Evolutionary conservation across 345 rosid genomes (phyloP).

Genomic region (Gossypium longicalyx): DNA sequence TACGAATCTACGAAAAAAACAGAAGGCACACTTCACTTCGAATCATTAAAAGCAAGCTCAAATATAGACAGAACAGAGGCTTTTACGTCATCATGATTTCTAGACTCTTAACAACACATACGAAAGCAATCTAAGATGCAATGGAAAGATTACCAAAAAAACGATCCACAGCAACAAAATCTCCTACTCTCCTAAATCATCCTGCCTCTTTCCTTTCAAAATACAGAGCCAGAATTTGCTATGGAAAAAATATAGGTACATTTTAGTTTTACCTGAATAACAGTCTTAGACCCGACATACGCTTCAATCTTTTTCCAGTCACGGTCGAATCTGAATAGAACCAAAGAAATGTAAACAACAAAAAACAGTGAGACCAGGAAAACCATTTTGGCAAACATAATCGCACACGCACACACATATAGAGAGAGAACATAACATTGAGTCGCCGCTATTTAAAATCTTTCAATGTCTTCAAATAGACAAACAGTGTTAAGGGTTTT

Average conservation of each 20-base stretch:
- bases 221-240: neutral
- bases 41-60: neutral
- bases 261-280: slow-evolving; percentile 60
- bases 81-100: neutral
- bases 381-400: neutral
- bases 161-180: neutral
- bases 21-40: neutral
- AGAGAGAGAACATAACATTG: neutral
- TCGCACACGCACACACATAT: neutral
- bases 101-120: neutral
- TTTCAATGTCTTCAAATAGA: too few relatives aligned
- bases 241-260: neutral
- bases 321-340: slow-evolving; percentile 64
- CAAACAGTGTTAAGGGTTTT: too few relatives aligned
- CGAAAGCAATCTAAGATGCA: neutral
- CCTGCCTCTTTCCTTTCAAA: neutral
- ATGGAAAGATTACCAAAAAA: neutral
- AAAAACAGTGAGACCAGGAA: neutral
- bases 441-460: too few relatives aligned
- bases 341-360: neutral
- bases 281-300: slow-evolving; percentile 81
- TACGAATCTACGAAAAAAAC: slow-evolving; percentile 47
- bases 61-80: neutral
- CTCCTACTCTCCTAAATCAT: neutral
- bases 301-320: slow-evolving; percentile 97